Percentiles rank a stretch among this genome's conserved stretches.
phyloP scores from a whole-genome alignment of 768 basidiomycete genomes.

The Leccinum imitatum region DNA sequence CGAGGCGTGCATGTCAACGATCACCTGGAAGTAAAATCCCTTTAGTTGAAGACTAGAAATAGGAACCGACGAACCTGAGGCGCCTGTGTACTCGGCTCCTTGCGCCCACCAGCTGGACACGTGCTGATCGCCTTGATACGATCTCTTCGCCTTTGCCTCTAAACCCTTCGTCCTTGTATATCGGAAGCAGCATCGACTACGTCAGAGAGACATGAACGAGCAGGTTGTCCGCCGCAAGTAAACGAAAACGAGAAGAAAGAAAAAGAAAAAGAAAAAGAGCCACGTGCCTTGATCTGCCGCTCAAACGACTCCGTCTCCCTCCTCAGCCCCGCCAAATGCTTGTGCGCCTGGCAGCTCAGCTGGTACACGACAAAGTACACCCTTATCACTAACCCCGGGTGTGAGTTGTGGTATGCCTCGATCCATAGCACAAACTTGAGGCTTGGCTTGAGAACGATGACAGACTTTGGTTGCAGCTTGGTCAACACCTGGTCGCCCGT shows the following conservation, averaged over 20 bases:
- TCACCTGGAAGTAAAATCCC: conserved; percentile 53
- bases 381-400: conserved; percentile 78
- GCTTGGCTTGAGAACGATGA: conserved; percentile 94
- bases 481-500: conserved; percentile 85
- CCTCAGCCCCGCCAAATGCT: conserved; percentile 84
- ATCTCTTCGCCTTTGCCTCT: conserved; percentile 49
- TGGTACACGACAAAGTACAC: conserved; percentile 97
- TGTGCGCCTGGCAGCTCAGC: conserved; percentile 92
- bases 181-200: conserved; percentile 88
- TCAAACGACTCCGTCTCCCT: conserved; percentile 95
- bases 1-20: conserved; percentile 94
- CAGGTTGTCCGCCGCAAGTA: background rate
- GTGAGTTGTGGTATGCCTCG: conserved; percentile 88
- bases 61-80: conserved; percentile 47
- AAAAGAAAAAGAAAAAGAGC: background rate
- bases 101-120: conserved; percentile 82
- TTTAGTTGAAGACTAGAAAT: background rate
- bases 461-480: conserved; percentile 87
- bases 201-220: background rate
- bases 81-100: conserved; percentile 61
- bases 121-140: conserved; percentile 79
- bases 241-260: background rate
- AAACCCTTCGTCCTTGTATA: conserved; percentile 61
- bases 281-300: conserved; percentile 81
- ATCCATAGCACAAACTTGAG: conserved; percentile 90